Percentiles rank a stretch among this genome's conserved stretches.
Evolutionary conservation across 192 early-diverging fungal genomes (phyloP).

Genomic region (Ramicandelaber brevisporus): DNA sequence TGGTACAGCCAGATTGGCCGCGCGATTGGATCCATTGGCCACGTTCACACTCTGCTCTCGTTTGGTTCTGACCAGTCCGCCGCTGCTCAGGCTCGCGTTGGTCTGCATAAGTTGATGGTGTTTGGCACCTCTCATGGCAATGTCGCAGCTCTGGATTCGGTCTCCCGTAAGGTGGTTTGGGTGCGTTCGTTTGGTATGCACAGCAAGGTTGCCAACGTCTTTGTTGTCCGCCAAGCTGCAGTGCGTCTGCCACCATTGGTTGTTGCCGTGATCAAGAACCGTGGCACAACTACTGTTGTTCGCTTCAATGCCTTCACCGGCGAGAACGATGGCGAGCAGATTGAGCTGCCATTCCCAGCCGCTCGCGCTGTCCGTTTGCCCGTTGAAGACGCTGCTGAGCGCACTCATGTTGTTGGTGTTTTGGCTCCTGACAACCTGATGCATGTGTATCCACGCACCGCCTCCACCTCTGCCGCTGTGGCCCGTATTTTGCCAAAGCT

Average conservation of each 20-base stretch:
- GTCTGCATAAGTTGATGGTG: no score
- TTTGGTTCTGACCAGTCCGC: no score
- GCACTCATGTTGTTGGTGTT: background rate
- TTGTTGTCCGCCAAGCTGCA: background rate
- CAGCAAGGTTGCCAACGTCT: background rate
- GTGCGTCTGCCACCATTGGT: slow-evolving; percentile 1
- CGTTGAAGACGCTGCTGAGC: background rate
- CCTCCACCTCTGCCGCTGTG: background rate
- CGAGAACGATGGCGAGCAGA: background rate
- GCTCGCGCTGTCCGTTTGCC: slow-evolving; percentile 1
- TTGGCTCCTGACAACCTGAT: background rate
- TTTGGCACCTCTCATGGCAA: slow-evolving; percentile 42
- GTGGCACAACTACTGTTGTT: background rate
- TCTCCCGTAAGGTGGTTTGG: slow-evolving; percentile 41
- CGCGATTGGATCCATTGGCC: no score
- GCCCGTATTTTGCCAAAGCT: background rate
- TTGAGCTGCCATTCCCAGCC: background rate
- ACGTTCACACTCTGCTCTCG: no score
- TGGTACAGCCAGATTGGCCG: slow-evolving; percentile 52
- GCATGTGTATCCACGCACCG: background rate
- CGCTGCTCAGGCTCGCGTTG: no score
- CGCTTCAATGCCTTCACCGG: background rate
- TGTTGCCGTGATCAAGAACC: background rate
- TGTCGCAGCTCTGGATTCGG: slow-evolving; percentile 47
- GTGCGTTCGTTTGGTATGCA: slow-evolving; percentile 8